Base-by-base conservation (phyloP, 2,329 filamentous ascomycete species). In the Fusarium temperatum region DNA sequence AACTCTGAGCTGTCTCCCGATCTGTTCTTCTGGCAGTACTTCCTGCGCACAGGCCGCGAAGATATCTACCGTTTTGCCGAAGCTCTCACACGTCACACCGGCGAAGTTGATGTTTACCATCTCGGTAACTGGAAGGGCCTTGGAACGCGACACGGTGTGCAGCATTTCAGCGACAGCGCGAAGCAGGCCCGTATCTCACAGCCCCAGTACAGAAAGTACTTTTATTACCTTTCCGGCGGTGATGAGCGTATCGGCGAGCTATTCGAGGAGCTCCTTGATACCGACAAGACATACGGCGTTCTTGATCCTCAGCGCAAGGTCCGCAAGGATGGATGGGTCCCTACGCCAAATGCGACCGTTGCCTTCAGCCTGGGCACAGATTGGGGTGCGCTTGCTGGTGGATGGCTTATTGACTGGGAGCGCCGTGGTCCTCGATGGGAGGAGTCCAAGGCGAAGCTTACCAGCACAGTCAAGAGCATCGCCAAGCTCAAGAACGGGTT, bases 1-100 rank as follows among this genome's bases (percentile, higher is more conserved):
- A 91, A 91, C 75, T 89, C 87, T 0, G 89, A 92, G 77, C 83
- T 92, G 0, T 91, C 89, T 0, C 88, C 90, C 0, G 89, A 91
- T 73, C 79, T 91, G 5, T 91, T 88, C 81, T 86, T 91, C 74
- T 91, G 90, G 90, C 86, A 85, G 8, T 88, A 89, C 65, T 92
- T 91, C 80, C 83, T 91, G 5, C 86, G 87, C 15, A 91, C 89
- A 0, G 89, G 89, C 0, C 83, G 87, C 5, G 84, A 85, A 7
- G 88, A 90, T 59, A 86, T 89, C 2, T 92, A 87, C 74, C 84
- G 87, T 0, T 86, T 91, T 53, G 89, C 89, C 1, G 89, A 91
- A 75, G 87, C 88, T 1, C 80, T 90, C 59, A 87, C 87, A 0
- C 83, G 89, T 3, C 90, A 91, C 62, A 89, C 88, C 0, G 85